Base-by-base conservation (phyloP, 495 filamentous ascomycete species). In the Penicillium simplicissimum region DNA sequence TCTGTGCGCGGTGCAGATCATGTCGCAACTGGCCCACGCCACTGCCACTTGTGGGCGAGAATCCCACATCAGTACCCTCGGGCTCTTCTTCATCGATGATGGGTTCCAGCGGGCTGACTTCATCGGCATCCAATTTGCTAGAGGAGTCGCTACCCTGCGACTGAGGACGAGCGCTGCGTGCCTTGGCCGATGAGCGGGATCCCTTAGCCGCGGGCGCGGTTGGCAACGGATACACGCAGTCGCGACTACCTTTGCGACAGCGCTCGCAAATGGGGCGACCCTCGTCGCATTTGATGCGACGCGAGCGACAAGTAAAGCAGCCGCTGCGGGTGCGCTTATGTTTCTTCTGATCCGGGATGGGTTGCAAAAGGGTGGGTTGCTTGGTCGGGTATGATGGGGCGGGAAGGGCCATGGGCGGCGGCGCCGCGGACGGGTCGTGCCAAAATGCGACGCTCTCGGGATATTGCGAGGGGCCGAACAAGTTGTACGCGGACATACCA, bases 261-360 rank as follows among this genome's bases (percentile, higher is more conserved):
- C 91, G 81, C 71, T 98, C 93, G 73, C 95, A 98, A 36, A 91
- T 76, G 23, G 95, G 95, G 67, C 87, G 92, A 35, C 76, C 82
- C 71, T 96, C 94, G 67, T 96, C 92, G 71, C 91, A 97, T 86
- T 98, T 98, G 58, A 98, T 92, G 64, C 95, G 83, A 48, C 95
- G 84, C 59, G 86, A 85, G 67, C 95, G 85, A 71, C 95, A 98
- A 14, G 95, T 98, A 74, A 90, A 96, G 76, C 95, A 98, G 36
- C 95, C 95, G 59, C 91, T 96, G 63, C 95, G 82, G 48, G 95
- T 97, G 61, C 95, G 87, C 52, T 93, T 89, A 68, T 97, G 94
- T 72, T 97, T 98, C 66, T 96, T 90, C 65, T 90, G 88, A 57
- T 97, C 93, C 17, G 72, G 55, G 42, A 69, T 55, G 34, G 72